Evolutionary conservation across 768 basidiomycete species (phyloP).

Genomic region (Pleurotus tuber-regium): DNA sequence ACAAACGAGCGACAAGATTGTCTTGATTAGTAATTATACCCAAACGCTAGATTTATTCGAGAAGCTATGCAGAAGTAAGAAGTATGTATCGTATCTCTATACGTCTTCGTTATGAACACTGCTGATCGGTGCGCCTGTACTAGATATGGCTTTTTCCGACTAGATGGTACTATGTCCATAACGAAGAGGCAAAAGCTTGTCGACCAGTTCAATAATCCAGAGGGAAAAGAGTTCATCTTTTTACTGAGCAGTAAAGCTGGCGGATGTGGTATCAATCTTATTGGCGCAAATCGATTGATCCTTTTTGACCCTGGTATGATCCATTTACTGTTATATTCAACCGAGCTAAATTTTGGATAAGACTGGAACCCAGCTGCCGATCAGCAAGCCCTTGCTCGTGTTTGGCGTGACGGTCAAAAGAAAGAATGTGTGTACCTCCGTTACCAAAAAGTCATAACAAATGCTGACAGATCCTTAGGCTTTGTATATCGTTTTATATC

Average conservation of each 20-base stretch:
- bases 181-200: slow-evolving; percentile 93
- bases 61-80: slow-evolving; percentile 80
- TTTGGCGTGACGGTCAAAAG: slow-evolving; percentile 99
- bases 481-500: slow-evolving; percentile 99
- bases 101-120: neutral
- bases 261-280: slow-evolving; percentile 95
- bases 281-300: slow-evolving; percentile 94
- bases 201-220: slow-evolving; percentile 93
- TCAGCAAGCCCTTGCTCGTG: slow-evolving; percentile 96
- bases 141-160: slow-evolving; percentile 86
- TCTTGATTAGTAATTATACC: slow-evolving; percentile 95
- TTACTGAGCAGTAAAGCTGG: slow-evolving; percentile 94
- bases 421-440: slow-evolving; percentile 79
- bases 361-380: slow-evolving; percentile 99
- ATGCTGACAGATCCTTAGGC: slow-evolving; percentile 40
- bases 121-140: neutral
- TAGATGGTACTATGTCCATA: slow-evolving; percentile 95
- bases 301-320: slow-evolving; percentile 86
- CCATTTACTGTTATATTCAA: neutral
- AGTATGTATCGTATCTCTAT: slow-evolving; percentile 44
- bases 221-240: slow-evolving; percentile 93
- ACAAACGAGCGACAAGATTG: slow-evolving; percentile 90
- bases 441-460: neutral
- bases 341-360: slow-evolving; percentile 25
- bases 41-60: slow-evolving; percentile 94